Percentiles rank a stretch among this genome's conserved stretches.
Conservation (phyloP, 805 yeast genomes). For the Saturnispora diversa region DNA sequence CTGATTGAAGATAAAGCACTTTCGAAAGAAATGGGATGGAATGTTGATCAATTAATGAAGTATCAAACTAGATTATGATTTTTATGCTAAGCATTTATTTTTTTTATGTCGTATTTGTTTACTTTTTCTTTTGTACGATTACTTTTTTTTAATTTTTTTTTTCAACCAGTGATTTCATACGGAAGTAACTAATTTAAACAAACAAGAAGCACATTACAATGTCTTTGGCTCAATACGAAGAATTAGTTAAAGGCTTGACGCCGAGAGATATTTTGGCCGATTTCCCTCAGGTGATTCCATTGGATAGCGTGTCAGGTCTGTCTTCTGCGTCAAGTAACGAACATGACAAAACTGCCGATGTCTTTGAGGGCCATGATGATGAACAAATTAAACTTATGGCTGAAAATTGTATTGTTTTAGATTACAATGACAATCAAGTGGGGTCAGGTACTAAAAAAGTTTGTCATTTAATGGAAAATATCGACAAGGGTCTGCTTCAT, state of each 20-base stretch:
- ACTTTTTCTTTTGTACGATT: not conserved
- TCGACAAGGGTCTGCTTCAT: constrained; percentile 78
- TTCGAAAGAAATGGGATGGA: constrained; percentile 21
- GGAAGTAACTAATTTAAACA: not conserved
- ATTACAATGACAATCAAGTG: constrained; percentile 75
- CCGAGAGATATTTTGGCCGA: constrained; percentile 42
- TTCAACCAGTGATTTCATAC: no score
- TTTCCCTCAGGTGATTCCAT: constrained; percentile 65
- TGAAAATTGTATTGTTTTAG: constrained; percentile 90
- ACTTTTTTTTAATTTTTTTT: not conserved
- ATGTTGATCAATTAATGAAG: constrained; percentile 22
- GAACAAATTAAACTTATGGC: constrained; percentile 95
- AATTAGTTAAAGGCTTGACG: constrained; percentile 45
- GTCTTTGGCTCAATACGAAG: constrained; percentile 31
- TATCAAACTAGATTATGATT: constrained; percentile 12
- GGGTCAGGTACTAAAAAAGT: constrained; percentile 93
- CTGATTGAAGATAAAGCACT: constrained; percentile 14
- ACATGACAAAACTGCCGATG: constrained; percentile 28
- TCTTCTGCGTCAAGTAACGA: constrained; percentile 33
- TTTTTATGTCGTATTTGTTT: no score
- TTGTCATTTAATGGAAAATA: constrained; percentile 83
- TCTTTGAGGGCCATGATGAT: constrained; percentile 83
- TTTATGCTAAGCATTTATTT: no score
- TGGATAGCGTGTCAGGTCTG: constrained; percentile 52
- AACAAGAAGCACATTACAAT: not conserved